phyloP scores from a whole-genome alignment of 441 rosid species.

The Populus hybrid region DNA sequence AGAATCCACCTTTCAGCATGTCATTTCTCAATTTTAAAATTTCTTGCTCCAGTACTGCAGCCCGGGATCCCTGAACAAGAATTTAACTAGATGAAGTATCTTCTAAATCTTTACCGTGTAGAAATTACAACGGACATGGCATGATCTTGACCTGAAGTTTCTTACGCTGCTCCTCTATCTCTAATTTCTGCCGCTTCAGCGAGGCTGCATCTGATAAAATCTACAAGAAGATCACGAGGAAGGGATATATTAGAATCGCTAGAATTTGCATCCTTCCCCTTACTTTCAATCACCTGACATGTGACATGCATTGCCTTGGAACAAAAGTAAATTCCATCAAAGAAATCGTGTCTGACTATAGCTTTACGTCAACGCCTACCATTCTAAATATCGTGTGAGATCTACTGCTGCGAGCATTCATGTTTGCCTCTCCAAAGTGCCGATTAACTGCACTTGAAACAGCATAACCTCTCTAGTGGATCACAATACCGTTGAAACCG shows the following conservation, averaged over 20 bases:
- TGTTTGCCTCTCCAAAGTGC: slow-evolving; percentile 94
- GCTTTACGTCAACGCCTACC: slow-evolving; percentile 36
- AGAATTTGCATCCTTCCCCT: slow-evolving; percentile 48
- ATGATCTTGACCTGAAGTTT: slow-evolving; percentile 71
- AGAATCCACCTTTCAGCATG: slow-evolving; percentile 73
- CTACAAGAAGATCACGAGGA: slow-evolving; percentile 30
- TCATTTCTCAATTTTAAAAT: slow-evolving; percentile 82
- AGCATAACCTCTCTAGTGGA: not conserved
- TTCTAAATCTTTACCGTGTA: slow-evolving; percentile 6
- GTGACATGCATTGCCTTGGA: not conserved
- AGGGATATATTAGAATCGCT: slow-evolving; percentile 26
- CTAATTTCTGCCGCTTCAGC: slow-evolving; percentile 81
- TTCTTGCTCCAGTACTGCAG: slow-evolving; percentile 86
- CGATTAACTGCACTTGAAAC: slow-evolving; percentile 50
- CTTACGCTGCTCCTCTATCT: slow-evolving; percentile 79
- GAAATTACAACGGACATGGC: not conserved
- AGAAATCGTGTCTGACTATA: not conserved
- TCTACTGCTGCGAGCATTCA: slow-evolving; percentile 91
- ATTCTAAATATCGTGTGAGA: slow-evolving; percentile 95
- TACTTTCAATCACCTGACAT: slow-evolving; percentile 87
- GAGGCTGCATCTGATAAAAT: slow-evolving; percentile 93
- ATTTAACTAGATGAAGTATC: slow-evolving; percentile 22
- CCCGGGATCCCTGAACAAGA: slow-evolving; percentile 72
- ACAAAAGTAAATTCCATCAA: slow-evolving; percentile 3
- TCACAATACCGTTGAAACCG: slow-evolving; percentile 70